Conservation (phyloP, 345 rosid species). For the Populus pruinosa region DNA sequence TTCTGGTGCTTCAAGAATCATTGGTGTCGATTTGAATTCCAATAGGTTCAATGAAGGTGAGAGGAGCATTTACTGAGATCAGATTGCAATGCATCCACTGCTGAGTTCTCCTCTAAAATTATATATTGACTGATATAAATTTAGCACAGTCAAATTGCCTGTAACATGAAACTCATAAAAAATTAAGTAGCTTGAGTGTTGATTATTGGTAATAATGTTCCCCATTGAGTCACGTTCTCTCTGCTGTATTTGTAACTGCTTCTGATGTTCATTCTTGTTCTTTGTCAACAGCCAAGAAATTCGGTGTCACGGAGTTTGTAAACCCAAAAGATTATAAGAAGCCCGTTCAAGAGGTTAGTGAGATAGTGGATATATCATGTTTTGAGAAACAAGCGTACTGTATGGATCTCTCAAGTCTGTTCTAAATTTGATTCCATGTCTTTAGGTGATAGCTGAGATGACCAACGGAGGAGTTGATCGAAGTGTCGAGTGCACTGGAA, state of each 20-base stretch:
- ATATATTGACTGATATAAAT: too few relatives aligned
- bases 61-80: neutral
- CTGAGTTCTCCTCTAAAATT: too few relatives aligned
- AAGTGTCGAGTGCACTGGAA: constrained; percentile 47
- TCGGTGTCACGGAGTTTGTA: constrained; percentile 20
- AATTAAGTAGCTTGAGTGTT: too few relatives aligned
- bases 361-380: neutral
- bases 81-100: too few relatives aligned
- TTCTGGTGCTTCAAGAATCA: constrained; percentile 40
- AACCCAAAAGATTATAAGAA: constrained; percentile 15
- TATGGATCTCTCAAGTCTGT: neutral
- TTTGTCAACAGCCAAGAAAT: constrained; percentile 12
- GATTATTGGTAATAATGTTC: too few relatives aligned
- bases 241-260: neutral
- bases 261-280: neutral
- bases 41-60: constrained; percentile 25
- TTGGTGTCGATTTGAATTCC: constrained; percentile 42
- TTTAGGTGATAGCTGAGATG: constrained; percentile 48
- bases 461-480: constrained; percentile 47
- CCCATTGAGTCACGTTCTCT: too few relatives aligned
- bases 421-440: neutral
- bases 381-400: too few relatives aligned
- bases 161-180: too few relatives aligned
- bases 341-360: constrained; percentile 23
- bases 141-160: too few relatives aligned